Conservation (phyloP, 768 basidiomycete species). For the Auricularia sp. region DNA sequence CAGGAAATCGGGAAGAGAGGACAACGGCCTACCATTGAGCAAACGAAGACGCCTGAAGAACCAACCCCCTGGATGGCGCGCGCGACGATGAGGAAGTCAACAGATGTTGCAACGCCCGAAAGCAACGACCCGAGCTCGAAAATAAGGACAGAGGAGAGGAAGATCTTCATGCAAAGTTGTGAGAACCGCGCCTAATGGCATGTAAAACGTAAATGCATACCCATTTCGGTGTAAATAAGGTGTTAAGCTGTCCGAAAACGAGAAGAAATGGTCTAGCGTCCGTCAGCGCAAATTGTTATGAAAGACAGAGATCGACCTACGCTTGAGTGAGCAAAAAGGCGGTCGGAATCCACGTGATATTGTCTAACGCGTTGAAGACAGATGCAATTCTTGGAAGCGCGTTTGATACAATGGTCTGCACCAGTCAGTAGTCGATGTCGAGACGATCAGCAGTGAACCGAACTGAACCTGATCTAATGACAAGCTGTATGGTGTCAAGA, state of each 20-base stretch:
- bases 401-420: conserved; percentile 22
- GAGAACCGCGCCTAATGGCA: too few relatives aligned
- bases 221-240: conserved; percentile 22
- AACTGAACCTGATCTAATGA: too few relatives aligned
- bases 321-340: conserved; percentile 6
- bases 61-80: conserved; percentile 25
- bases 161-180: neutral
- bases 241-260: conserved; percentile 21
- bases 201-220: too few relatives aligned
- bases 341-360: conserved; percentile 8
- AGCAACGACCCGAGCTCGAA: conserved; percentile 25
- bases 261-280: conserved; percentile 13
- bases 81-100: conserved; percentile 23
- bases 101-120: conserved; percentile 21
- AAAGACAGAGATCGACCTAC: neutral
- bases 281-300: too few relatives aligned
- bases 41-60: conserved; percentile 20
- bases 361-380: conserved; percentile 5
- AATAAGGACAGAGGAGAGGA: conserved; percentile 12
- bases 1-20: too few relatives aligned
- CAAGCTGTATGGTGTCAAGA: neutral
- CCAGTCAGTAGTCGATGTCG: too few relatives aligned
- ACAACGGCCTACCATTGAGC: neutral
- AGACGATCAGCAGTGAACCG: neutral
- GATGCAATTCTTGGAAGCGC: conserved; percentile 8